These are phyloP conservation scores for Alternaria sp. DNA, from an alignment of 2,329 filamentous ascomycete genomes.

Conservation along the genomic window DNA sequence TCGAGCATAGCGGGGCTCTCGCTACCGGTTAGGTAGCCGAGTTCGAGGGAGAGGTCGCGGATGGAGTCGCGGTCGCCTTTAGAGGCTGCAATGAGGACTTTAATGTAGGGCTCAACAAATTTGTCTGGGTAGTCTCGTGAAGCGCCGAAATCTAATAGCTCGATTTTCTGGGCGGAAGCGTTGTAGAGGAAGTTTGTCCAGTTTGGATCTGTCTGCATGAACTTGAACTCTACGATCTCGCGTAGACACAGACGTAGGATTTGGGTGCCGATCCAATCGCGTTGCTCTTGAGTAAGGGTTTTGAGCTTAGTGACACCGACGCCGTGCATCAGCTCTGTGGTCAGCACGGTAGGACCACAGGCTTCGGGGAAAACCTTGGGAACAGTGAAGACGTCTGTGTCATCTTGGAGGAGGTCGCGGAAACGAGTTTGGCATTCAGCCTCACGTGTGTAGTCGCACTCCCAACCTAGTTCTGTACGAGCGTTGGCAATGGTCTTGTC, in stretches of 20 bases:
- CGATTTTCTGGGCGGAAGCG: slow-evolving; percentile 72
- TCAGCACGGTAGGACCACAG: slow-evolving; percentile 85
- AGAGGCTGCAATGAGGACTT: slow-evolving; percentile 81
- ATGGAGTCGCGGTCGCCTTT: slow-evolving; percentile 71
- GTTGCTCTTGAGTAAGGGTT: slow-evolving; percentile 80
- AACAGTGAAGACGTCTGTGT: slow-evolving; percentile 78
- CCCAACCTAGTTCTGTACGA: slow-evolving; percentile 90
- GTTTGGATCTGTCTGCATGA: slow-evolving; percentile 99
- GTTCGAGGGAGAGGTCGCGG: slow-evolving; percentile 72
- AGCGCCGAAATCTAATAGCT: slow-evolving; percentile 95
- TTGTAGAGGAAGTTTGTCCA: slow-evolving; percentile 99
- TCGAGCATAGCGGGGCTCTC: slow-evolving; percentile 88
- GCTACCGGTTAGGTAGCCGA: slow-evolving; percentile 92
- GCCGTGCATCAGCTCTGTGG: slow-evolving; percentile 91
- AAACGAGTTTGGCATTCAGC: slow-evolving; percentile 83
- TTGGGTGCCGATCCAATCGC: slow-evolving; percentile 96
- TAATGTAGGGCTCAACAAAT: slow-evolving; percentile 83
- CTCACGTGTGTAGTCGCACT: slow-evolving; percentile 94
- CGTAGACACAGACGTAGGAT: slow-evolving; percentile 90
- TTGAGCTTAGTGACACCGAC: slow-evolving; percentile 83
- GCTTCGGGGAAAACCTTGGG: slow-evolving; percentile 81
- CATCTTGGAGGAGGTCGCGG: slow-evolving; percentile 76
- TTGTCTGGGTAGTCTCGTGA: slow-evolving; percentile 82
- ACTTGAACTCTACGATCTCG: slow-evolving; percentile 92
- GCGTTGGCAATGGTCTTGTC: slow-evolving; percentile 98